Conservation (phyloP, 352 stramenopile species). For the Blastocystis sp. region DNA sequence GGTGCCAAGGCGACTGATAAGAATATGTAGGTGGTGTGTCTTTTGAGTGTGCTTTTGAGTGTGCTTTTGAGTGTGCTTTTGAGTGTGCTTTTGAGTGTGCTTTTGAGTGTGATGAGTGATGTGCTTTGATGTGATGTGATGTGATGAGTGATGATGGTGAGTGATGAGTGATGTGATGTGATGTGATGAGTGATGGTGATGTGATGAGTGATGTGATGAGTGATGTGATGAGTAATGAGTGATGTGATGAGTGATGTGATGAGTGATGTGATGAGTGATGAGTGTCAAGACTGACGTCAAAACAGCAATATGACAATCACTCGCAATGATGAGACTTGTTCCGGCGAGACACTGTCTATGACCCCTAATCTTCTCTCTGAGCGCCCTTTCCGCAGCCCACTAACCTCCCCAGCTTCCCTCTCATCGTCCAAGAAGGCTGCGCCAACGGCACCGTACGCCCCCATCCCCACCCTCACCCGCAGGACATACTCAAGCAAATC, state of each 20-base stretch:
- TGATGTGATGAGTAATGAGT: background rate
- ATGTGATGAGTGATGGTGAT: background rate
- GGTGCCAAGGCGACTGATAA: background rate
- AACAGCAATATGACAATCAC: background rate
- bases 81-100: background rate
- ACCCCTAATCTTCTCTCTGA: slow-evolving; percentile 67
- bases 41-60: background rate
- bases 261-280: background rate
- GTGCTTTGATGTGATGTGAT: background rate
- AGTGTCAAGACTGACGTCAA: background rate
- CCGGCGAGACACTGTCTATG: background rate
- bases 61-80: background rate
- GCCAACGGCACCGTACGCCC: background rate
- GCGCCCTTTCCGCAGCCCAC: background rate
- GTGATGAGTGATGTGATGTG: background rate
- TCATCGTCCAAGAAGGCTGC: slow-evolving; percentile 44
- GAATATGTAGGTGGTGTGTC: slow-evolving; percentile 30
- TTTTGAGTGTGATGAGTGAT: background rate
- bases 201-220: background rate
- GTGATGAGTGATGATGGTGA: background rate
- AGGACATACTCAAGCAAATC: slow-evolving; percentile 5
- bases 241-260: background rate
- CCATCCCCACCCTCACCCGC: background rate
- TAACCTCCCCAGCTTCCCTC: slow-evolving; percentile 32
- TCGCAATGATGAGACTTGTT: background rate